Evolutionary conservation across 768 basidiomycete genomes (phyloP).

Genomic region (Tylopilus subfusipes): DNA sequence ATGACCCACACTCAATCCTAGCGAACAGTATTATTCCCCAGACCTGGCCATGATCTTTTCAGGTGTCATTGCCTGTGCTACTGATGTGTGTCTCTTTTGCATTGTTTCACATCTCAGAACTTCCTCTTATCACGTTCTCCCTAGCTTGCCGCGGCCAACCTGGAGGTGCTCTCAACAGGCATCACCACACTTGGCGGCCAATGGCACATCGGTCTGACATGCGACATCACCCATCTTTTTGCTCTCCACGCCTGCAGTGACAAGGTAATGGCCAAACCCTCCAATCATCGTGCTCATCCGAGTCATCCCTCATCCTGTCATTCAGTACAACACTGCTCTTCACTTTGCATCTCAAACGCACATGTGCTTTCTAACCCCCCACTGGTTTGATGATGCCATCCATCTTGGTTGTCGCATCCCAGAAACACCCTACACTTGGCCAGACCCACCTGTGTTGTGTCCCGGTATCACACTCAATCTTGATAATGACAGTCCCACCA

Average conservation of each 20-base stretch:
- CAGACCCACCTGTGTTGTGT: slow-evolving; percentile 55
- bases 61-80: slow-evolving; percentile 69
- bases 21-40: slow-evolving; percentile 65
- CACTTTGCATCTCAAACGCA: slow-evolving; percentile 56
- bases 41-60: slow-evolving; percentile 81
- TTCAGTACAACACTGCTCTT: slow-evolving; percentile 49
- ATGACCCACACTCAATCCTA: slow-evolving; percentile 20
- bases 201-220: slow-evolving; percentile 71
- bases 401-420: slow-evolving; percentile 53
- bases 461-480: slow-evolving; percentile 18
- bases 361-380: slow-evolving; percentile 75
- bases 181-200: slow-evolving; percentile 78
- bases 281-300: background rate
- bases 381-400: slow-evolving; percentile 87
- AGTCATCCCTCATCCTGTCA: background rate
- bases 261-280: slow-evolving; percentile 31
- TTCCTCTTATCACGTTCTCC: background rate
- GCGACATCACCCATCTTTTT: slow-evolving; percentile 87
- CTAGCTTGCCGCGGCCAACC: slow-evolving; percentile 59
- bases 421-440: slow-evolving; percentile 66
- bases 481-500: slow-evolving; percentile 14
- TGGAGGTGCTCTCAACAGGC: slow-evolving; percentile 69
- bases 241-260: slow-evolving; percentile 47
- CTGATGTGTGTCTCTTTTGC: slow-evolving; percentile 45
- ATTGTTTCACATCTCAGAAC: no score